Percentiles rank a stretch among this genome's conserved stretches.
Conservation (phyloP, 345 rosid species). For the Draba incana region DNA sequence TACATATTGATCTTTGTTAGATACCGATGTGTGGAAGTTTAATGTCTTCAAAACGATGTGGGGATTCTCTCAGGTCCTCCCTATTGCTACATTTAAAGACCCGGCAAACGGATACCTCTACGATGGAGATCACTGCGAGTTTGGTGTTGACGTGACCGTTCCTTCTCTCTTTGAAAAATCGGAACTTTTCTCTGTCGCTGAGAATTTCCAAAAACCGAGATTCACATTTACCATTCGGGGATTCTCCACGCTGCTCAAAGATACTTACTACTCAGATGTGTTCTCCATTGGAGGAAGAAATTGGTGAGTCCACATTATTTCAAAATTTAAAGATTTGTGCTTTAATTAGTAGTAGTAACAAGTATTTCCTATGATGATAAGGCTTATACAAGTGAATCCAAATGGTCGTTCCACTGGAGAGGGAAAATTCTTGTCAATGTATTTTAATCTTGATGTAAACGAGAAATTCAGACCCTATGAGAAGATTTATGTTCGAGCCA, state of each 20-base stretch:
- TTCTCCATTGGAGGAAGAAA: constrained; percentile 21
- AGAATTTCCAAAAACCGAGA: background rate
- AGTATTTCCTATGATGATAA: background rate
- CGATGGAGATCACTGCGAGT: constrained; percentile 33
- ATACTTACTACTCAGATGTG: background rate
- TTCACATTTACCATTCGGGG: constrained; percentile 5
- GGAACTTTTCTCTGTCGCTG: constrained; percentile 19
- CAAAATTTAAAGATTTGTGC: background rate
- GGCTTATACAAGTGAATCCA: constrained; percentile 19
- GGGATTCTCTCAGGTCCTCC: constrained; percentile 29
- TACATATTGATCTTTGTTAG: background rate
- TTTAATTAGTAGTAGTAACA: background rate
- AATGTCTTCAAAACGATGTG: constrained; percentile 24
- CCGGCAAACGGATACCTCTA: constrained; percentile 14
- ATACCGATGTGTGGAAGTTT: constrained; percentile 12
- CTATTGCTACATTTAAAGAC: constrained; percentile 10
- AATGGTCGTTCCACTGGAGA: background rate
- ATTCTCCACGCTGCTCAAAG: constrained; percentile 18
- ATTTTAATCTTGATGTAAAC: background rate
- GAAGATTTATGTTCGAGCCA: constrained; percentile 28
- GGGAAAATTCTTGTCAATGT: constrained; percentile 18
- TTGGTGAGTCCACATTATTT: constrained; percentile 12
- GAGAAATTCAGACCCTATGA: constrained; percentile 24
- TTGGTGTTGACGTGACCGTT: constrained; percentile 29
- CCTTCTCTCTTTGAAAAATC: constrained; percentile 9